Evolutionary conservation across 768 basidiomycete genomes (phyloP), one percentile per base, ranked within the genome.

Genomic region (Boletus eberwhitei): DNA sequence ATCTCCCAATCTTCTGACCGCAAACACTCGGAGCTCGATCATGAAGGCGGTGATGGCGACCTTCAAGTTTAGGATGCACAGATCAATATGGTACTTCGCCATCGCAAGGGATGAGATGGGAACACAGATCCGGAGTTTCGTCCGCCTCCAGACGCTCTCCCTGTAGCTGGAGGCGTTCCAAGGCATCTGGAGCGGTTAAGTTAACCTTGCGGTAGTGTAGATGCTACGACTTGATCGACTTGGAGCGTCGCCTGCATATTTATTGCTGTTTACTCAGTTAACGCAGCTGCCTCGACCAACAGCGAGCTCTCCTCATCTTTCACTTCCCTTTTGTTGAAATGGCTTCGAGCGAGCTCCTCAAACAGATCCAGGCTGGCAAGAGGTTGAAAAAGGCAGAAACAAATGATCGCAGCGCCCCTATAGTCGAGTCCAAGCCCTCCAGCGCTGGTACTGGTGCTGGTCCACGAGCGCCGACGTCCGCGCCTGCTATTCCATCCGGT

Each of bases 291-390:
- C 12, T 42, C 47, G 29, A 29, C 42, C 13, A 19, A 26, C 9
- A 29, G 6, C 24, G 11, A n/a, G 13, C 6, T 14, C 13, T 37
- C 24, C 24, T 24, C 13, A 8, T 31, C 48, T 21, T 26, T 21
- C 41, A 32, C 39, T 21, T 14, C 31, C 48, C 35, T 19, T n/a
- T 29, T 37, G 24, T 22, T 9, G 5, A 36, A 19, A 90, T 91
- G 89, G 86, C 87, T 6, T 86, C 85, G 32, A 79, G 79, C 62
- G 90, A 88, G 59, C 79, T 93, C 39, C 72, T 94, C 56, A 81
- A 85, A 55, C 84, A 89, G 64, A 93, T 93, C 37, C 91, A 93
- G 72, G 80, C 86, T 0, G 93, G 93, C 29, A 93, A 81, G 72
- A 80, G 54, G 54, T 78, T 97, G 51, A 93, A 87, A 76, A 96